phyloP scores from a whole-genome alignment of 208 protist genomes.

The Blechomonas ayalai region DNA sequence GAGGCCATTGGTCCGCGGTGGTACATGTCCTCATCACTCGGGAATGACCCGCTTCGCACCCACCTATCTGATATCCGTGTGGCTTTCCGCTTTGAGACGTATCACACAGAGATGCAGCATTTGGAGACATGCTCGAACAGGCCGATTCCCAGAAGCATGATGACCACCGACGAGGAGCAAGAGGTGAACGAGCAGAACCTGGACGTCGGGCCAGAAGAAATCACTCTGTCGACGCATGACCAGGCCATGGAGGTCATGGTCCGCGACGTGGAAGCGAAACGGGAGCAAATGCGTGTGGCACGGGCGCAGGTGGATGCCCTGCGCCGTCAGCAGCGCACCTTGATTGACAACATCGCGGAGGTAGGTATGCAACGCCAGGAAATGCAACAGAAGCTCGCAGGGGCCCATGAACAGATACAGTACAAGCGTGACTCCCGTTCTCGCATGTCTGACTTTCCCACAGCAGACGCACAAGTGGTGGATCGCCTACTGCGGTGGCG shows the following conservation, averaged over 20 bases:
- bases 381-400: slow-evolving; percentile 30
- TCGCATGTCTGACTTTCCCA: slow-evolving; percentile 15
- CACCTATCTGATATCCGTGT: slow-evolving; percentile 90
- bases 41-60: slow-evolving; percentile 83
- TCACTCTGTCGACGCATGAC: slow-evolving; percentile 81
- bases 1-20: slow-evolving; percentile 85
- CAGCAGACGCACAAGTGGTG: slow-evolving; percentile 43
- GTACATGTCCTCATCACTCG: slow-evolving; percentile 84
- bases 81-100: slow-evolving; percentile 91
- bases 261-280: slow-evolving; percentile 70
- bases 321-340: slow-evolving; percentile 61
- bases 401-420: slow-evolving; percentile 20
- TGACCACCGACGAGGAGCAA: slow-evolving; percentile 72
- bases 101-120: slow-evolving; percentile 85
- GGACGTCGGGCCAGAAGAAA: slow-evolving; percentile 39
- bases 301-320: slow-evolving; percentile 51
- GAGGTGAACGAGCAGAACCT: slow-evolving; percentile 66
- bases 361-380: slow-evolving; percentile 52
- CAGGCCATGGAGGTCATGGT: slow-evolving; percentile 84
- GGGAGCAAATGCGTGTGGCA: slow-evolving; percentile 40
- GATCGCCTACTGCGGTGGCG: slow-evolving; percentile 74
- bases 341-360: slow-evolving; percentile 83
- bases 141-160: slow-evolving; percentile 66
- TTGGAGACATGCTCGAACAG: slow-evolving; percentile 65
- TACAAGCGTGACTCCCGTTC: slow-evolving; percentile 30